A percentile compares a stretch with the other conserved stretches of the same genome.
Evolutionary conservation across 768 basidiomycete species (phyloP).

Genomic region (Tricholoma hemisulphureum): DNA sequence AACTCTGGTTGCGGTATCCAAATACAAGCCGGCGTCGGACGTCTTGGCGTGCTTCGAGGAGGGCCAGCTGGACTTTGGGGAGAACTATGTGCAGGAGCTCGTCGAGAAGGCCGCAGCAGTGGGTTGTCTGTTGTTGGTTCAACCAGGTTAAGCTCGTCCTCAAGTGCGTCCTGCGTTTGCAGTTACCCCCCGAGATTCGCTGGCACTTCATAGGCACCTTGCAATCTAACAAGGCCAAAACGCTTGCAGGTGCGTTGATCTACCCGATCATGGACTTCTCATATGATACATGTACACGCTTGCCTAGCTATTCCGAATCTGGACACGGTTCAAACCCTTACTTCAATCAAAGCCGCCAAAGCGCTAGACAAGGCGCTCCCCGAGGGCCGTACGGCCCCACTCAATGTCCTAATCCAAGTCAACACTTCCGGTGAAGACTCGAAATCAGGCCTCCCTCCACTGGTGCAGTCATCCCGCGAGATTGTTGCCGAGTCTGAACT

Average conservation of each 20-base stretch:
- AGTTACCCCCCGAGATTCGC: conserved; percentile 86
- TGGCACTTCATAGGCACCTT: conserved; percentile 98
- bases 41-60: conserved; percentile 77
- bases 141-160: neutral
- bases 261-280: neutral
- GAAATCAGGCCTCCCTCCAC: conserved; percentile 82
- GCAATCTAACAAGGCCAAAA: conserved; percentile 92
- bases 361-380: conserved; percentile 74
- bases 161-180: conserved; percentile 5
- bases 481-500: conserved; percentile 48
- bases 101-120: conserved; percentile 80
- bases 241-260: conserved; percentile 64
- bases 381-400: conserved; percentile 49
- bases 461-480: conserved; percentile 31
- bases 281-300: neutral
- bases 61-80: conserved; percentile 91
- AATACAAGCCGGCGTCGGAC: conserved; percentile 87
- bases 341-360: conserved; percentile 76
- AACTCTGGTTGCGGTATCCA: conserved; percentile 84
- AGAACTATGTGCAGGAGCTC: conserved; percentile 95
- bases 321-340: conserved; percentile 81
- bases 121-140: conserved; percentile 10
- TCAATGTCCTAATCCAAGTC: conserved; percentile 87
- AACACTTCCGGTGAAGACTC: conserved; percentile 93
- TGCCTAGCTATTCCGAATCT: conserved; percentile 86